These are phyloP conservation scores for Paramecium primaurelia DNA, from an alignment of 73 alveolate species.

Conservation along the genomic window DNA sequence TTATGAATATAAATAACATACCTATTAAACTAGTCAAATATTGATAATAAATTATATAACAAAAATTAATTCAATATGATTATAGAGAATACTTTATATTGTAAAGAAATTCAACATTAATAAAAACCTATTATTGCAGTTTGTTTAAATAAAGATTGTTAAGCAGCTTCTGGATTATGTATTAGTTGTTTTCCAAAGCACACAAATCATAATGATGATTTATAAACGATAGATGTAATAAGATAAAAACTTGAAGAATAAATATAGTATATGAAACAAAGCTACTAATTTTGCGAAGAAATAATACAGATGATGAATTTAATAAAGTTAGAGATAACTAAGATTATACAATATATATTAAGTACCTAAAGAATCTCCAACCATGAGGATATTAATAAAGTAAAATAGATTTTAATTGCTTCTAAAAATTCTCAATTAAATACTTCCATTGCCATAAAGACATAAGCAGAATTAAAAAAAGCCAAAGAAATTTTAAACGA, in stretches of 20 bases:
- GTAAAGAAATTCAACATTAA: background rate
- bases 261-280: background rate
- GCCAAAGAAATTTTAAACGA: background rate
- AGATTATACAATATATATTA: background rate
- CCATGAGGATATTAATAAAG: background rate
- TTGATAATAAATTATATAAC: background rate
- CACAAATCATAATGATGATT: background rate
- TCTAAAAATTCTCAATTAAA: background rate
- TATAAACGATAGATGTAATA: background rate
- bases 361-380: background rate
- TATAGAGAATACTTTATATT: background rate
- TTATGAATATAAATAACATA: too few species aligned
- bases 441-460: background rate
- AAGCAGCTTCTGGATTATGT: background rate
- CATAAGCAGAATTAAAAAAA: background rate
- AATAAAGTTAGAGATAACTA: background rate
- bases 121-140: background rate
- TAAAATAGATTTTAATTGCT: background rate
- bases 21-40: background rate
- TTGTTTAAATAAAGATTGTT: background rate
- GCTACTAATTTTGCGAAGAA: background rate
- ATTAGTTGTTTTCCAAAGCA: background rate
- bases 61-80: background rate
- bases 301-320: background rate
- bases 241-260: background rate